These are phyloP conservation scores for Solanum dulcamara DNA, from an alignment of 257 asterid species.

Conservation along the genomic window DNA sequence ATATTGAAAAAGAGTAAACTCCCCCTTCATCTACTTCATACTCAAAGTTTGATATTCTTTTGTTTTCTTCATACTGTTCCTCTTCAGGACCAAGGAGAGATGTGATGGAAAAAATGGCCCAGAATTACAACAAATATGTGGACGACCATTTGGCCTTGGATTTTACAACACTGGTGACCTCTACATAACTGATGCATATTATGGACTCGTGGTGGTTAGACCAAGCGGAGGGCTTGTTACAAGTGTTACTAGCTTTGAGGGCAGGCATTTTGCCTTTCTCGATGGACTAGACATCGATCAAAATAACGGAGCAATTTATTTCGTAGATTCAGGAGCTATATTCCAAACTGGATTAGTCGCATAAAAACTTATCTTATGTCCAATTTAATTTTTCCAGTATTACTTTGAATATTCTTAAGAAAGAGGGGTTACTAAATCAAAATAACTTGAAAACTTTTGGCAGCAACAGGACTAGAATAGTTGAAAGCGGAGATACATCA, in stretches of 20 bases:
- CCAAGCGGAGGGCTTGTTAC: slow-evolving; percentile 31
- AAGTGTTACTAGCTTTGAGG: slow-evolving; percentile 10
- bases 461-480: slow-evolving; percentile 26
- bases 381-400: neutral
- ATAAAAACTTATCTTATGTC: neutral
- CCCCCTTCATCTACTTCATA: neutral
- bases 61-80: neutral
- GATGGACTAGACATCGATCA: slow-evolving; percentile 41
- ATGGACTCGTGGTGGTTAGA: slow-evolving; percentile 45
- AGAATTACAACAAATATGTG: slow-evolving; percentile 16
- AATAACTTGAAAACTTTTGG: neutral
- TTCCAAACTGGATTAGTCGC: neutral
- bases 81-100: slow-evolving; percentile 18
- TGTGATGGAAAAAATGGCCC: slow-evolving; percentile 27
- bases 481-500: slow-evolving; percentile 13
- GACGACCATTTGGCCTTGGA: slow-evolving; percentile 31
- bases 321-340: slow-evolving; percentile 36
- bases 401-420: neutral
- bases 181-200: slow-evolving; percentile 23
- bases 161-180: slow-evolving; percentile 27
- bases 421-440: neutral
- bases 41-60: neutral
- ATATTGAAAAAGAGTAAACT: neutral
- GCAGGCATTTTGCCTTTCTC: slow-evolving; percentile 16
- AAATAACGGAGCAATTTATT: slow-evolving; percentile 22